A percentile compares a stretch with the other conserved stretches of the same genome.
These are phyloP conservation scores for Micractinium sp. DNA, from an alignment of 139 green algal species.

Conservation along the genomic window DNA sequence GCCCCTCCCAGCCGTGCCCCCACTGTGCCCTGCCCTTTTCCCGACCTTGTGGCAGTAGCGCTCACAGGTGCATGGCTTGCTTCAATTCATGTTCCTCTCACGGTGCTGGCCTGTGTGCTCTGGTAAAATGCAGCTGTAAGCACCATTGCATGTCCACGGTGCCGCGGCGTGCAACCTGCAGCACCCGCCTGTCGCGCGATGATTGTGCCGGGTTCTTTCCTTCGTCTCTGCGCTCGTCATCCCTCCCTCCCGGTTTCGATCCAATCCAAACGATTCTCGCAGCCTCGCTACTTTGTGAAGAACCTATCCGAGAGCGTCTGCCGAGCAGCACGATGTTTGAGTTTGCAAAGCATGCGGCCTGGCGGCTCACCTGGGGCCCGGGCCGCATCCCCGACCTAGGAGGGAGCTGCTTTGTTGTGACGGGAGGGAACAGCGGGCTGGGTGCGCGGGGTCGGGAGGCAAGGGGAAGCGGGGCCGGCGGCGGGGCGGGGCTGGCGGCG, in stretches of 20 bases:
- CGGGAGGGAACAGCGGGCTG: constrained; percentile 17
- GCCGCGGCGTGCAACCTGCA: no score
- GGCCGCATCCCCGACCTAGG: neutral
- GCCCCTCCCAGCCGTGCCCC: no score
- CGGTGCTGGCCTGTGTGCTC: no score
- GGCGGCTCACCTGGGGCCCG: neutral
- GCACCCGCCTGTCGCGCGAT: no score
- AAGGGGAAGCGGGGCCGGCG: neutral
- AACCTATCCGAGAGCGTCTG: no score
- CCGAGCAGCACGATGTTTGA: neutral
- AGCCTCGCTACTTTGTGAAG: neutral
- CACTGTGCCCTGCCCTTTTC: no score
- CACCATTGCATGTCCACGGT: no score
- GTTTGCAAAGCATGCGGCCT: neutral
- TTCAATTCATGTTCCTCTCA: no score
- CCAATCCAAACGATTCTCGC: neutral
- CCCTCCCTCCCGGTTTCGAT: no score
- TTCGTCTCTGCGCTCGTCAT: neutral
- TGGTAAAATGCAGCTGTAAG: no score
- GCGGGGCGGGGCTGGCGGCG: neutral
- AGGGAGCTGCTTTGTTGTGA: constrained; percentile 1
- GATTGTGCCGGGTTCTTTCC: no score
- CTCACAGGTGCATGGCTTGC: neutral
- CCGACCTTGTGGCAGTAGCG: neutral
- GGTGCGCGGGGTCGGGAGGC: neutral